Evolutionary conservation across 2,329 filamentous ascomycete genomes (phyloP).

Genomic region (Trichoderma pleuroti): DNA sequence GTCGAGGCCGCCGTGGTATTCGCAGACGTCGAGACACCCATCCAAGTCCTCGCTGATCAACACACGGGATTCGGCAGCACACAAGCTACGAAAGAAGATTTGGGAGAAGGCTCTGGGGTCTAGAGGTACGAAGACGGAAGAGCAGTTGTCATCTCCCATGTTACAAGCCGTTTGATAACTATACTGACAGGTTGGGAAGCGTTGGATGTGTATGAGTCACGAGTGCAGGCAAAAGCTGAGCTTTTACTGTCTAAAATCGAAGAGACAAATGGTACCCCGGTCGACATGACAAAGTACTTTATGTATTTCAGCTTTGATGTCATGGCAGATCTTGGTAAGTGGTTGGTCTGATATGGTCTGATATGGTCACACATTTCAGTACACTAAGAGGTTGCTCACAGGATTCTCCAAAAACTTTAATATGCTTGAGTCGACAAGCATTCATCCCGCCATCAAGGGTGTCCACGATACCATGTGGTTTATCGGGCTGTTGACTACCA

Average conservation of each 20-base stretch:
- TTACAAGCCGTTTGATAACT: background rate
- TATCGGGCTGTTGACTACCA: background rate
- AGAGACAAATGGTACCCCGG: slow-evolving; percentile 19
- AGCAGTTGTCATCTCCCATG: background rate
- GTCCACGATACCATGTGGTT: background rate
- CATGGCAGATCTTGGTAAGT: slow-evolving; percentile 38
- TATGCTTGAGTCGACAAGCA: background rate
- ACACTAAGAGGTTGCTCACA: background rate
- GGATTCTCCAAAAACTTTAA: background rate
- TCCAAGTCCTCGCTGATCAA: slow-evolving; percentile 30
- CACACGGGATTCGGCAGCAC: slow-evolving; percentile 24
- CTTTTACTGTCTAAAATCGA: background rate
- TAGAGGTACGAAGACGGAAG: background rate
- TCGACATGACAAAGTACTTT: slow-evolving; percentile 33
- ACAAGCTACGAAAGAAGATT: background rate
- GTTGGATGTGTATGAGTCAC: background rate
- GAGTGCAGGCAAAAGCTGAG: background rate
- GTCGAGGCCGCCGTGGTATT: background rate
- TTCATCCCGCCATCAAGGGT: background rate
- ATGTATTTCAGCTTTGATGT: slow-evolving; percentile 38
- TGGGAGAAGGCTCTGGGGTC: background rate
- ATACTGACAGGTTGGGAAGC: background rate
- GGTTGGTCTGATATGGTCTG: background rate
- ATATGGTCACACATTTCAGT: rapidly evolving
- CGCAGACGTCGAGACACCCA: slow-evolving; percentile 24